Conservation (phyloP, 176 grass and related monocot genomes). For the Oryza meridionalis region DNA sequence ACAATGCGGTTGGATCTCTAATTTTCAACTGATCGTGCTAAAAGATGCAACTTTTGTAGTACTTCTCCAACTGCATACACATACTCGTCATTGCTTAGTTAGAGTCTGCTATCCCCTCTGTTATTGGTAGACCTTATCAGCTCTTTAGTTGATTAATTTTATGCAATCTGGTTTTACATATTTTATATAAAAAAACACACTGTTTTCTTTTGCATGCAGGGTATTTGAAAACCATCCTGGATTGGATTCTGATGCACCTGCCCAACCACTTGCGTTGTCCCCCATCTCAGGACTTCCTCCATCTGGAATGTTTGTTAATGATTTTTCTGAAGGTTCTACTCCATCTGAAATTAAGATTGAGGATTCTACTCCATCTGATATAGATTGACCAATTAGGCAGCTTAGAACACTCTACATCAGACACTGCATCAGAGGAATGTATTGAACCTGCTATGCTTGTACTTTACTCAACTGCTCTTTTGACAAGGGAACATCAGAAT, state of each 20-base stretch:
- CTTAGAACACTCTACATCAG: slow-evolving; percentile 18
- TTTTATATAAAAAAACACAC: slow-evolving; percentile 2
- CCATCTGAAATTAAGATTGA: slow-evolving; percentile 23
- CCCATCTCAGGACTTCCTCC: slow-evolving; percentile 37
- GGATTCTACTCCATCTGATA: slow-evolving; percentile 12
- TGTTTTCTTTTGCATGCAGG: slow-evolving; percentile 24
- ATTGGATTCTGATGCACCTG: slow-evolving; percentile 1
- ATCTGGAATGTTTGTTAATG: slow-evolving; percentile 40
- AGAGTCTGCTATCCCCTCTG: background rate
- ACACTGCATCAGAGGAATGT: slow-evolving; percentile 54
- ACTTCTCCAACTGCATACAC: background rate
- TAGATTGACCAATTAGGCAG: slow-evolving; percentile 15
- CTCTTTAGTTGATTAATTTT: background rate
- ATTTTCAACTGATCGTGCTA: background rate
- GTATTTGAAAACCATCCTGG: slow-evolving; percentile 44
- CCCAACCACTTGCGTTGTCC: slow-evolving; percentile 33
- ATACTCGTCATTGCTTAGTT: slow-evolving; percentile 5
- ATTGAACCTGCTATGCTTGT: slow-evolving; percentile 58
- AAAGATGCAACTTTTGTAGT: background rate
- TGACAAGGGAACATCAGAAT: slow-evolving; percentile 54
- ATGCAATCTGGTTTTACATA: slow-evolving; percentile 6
- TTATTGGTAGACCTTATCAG: background rate
- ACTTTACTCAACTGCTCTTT: slow-evolving; percentile 49
- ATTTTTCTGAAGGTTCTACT: slow-evolving; percentile 34
- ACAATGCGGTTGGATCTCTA: background rate